Evolutionary conservation across 305 asterid genomes (phyloP).

Genomic region (Coffea humblotiana): DNA sequence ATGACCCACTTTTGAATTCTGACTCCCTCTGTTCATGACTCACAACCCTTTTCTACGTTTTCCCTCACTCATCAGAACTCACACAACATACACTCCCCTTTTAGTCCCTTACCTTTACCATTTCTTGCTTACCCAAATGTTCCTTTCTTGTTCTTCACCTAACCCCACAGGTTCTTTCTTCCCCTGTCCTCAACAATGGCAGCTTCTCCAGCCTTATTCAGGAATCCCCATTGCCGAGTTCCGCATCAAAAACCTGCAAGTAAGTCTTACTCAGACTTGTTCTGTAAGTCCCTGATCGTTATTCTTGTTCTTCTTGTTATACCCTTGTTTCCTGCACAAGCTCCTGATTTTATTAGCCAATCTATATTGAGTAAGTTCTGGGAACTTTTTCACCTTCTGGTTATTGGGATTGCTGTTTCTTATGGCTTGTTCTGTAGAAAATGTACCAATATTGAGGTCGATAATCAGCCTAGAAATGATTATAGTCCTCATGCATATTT

Average conservation of each 20-base stretch:
- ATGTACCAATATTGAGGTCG: slow-evolving; percentile 31
- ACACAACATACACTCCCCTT: slow-evolving; percentile 1
- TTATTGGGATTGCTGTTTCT: slow-evolving; percentile 75
- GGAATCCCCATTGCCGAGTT: slow-evolving; percentile 37
- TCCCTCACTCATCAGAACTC: slow-evolving; percentile 16
- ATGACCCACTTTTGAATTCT: slow-evolving; percentile 26
- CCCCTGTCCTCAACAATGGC: slow-evolving; percentile 26
- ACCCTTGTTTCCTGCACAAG: slow-evolving; percentile 74
- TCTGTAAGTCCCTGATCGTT: slow-evolving; percentile 49
- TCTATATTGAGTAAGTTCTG: slow-evolving; percentile 47
- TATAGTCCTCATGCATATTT: slow-evolving; percentile 34
- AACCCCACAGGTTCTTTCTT: slow-evolving; percentile 26
- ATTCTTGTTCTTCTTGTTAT: slow-evolving; percentile 50
- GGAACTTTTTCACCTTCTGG: slow-evolving; percentile 78
- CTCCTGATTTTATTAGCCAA: slow-evolving; percentile 63
- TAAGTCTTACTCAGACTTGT: slow-evolving; percentile 50
- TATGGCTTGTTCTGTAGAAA: slow-evolving; percentile 71
- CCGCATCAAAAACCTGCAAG: slow-evolving; percentile 31
- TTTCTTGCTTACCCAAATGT: slow-evolving; percentile 34
- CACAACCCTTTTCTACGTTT: slow-evolving; percentile 5
- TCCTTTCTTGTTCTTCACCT: slow-evolving; percentile 60
- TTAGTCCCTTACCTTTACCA: neutral
- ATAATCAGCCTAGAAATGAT: slow-evolving; percentile 31
- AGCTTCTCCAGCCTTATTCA: slow-evolving; percentile 34
- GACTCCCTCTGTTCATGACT: slow-evolving; percentile 2